phyloP scores from a whole-genome alignment of 1,139 yeast species.

The Candida sanyaensis region DNA sequence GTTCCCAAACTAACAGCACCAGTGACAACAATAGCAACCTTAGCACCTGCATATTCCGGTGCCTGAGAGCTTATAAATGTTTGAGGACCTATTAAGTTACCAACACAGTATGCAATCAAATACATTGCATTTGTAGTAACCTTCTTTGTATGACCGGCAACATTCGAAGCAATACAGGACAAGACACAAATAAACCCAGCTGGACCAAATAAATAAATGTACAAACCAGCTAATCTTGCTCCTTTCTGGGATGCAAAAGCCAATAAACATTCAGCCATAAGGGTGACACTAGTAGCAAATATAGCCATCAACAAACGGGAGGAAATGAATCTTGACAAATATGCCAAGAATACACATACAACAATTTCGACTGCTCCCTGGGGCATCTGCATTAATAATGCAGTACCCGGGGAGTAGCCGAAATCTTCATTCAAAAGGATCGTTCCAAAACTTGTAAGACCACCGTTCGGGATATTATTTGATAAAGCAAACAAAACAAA shows the following conservation, averaged over 20 bases:
- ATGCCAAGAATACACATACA: constrained; percentile 43
- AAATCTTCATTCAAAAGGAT: constrained; percentile 47
- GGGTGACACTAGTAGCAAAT: constrained; percentile 34
- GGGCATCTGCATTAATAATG: constrained; percentile 37
- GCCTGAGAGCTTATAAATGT: constrained; percentile 55
- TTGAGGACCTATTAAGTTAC: constrained; percentile 74
- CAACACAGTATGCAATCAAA: constrained; percentile 65
- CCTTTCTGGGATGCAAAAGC: constrained; percentile 42
- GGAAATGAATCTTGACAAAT: constrained; percentile 24
- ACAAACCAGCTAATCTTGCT: constrained; percentile 47
- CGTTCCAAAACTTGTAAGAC: constrained; percentile 42
- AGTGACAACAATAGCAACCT: constrained; percentile 36
- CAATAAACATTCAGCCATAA: constrained; percentile 47
- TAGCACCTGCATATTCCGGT: constrained; percentile 54
- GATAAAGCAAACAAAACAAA: constrained; percentile 32
- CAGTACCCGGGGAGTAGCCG: constrained; percentile 32
- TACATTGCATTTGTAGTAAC: constrained; percentile 59
- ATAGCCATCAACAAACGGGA: constrained; percentile 47
- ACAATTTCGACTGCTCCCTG: constrained; percentile 40
- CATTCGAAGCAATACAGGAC: constrained; percentile 54
- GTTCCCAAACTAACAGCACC: constrained; percentile 24
- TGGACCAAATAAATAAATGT: constrained; percentile 26
- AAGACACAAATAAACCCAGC: constrained; percentile 50
- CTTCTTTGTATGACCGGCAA: constrained; percentile 73
- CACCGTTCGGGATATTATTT: constrained; percentile 40